Conservation (phyloP, 2,329 filamentous ascomycete genomes). For the Venturiaceae sp. region DNA sequence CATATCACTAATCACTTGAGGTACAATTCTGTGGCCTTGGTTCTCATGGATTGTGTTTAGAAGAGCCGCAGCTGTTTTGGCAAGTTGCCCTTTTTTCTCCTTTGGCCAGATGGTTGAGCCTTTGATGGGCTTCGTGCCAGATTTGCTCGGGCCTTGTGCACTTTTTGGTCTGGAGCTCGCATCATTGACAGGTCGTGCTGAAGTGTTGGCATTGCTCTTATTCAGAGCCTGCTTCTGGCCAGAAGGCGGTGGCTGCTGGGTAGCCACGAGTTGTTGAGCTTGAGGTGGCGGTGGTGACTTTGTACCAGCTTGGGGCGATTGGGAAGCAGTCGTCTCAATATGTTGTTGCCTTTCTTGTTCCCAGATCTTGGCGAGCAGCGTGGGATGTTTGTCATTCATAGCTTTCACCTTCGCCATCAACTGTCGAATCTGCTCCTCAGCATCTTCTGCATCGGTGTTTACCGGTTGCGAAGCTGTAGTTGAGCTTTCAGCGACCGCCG, state of each 20-base stretch:
- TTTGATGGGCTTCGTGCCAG: slow-evolving; percentile 11
- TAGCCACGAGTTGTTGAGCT: not conserved
- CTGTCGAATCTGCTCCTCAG: slow-evolving; percentile 41
- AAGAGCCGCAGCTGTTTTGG: slow-evolving; percentile 38
- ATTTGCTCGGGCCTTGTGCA: not conserved
- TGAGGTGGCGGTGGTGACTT: not conserved
- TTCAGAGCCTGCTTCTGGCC: slow-evolving; percentile 8
- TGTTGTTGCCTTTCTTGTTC: slow-evolving; percentile 39
- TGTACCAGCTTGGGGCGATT: not conserved
- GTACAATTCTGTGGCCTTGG: slow-evolving; percentile 21
- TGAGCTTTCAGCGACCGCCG: slow-evolving; percentile 4
- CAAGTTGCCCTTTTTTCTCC: slow-evolving; percentile 40
- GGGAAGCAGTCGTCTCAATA: not conserved
- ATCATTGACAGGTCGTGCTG: not conserved
- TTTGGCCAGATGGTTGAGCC: slow-evolving; percentile 38
- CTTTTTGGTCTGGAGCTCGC: not conserved
- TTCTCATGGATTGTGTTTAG: slow-evolving; percentile 35
- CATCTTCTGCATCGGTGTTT: slow-evolving; percentile 18
- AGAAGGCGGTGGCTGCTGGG: not conserved
- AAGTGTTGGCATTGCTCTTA: not conserved
- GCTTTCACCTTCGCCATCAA: slow-evolving; percentile 51
- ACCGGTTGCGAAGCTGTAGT: not conserved
- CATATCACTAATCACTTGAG: slow-evolving; percentile 33
- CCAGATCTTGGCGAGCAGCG: slow-evolving; percentile 45
- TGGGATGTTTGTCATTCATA: slow-evolving; percentile 45